Conservation (phyloP, 805 yeast species). For the Cephaloascus albidus region DNA sequence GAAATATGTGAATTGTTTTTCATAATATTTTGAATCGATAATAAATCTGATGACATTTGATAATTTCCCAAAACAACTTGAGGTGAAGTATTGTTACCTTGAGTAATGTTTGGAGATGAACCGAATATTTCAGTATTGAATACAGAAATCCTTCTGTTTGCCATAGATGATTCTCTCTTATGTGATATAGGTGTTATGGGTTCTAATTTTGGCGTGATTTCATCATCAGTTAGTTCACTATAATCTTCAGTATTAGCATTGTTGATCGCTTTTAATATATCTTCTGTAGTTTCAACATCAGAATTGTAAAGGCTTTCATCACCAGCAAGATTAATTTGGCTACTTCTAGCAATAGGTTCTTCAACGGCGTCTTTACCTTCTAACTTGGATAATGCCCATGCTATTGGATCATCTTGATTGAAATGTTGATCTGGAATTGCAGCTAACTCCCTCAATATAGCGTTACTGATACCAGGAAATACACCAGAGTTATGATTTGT, state of each 20-base stretch:
- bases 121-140: constrained; percentile 1
- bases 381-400: constrained; percentile 64
- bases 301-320: constrained; percentile 3
- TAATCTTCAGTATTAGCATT: constrained; percentile 30
- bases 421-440: constrained; percentile 75
- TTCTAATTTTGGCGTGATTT: neutral
- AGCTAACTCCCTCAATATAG: constrained; percentile 50
- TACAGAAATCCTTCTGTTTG: neutral
- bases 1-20: constrained; percentile 59
- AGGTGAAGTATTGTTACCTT: constrained; percentile 12
- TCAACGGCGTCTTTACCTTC: constrained; percentile 47
- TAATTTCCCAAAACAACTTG: constrained; percentile 25
- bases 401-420: constrained; percentile 54
- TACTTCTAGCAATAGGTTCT: constrained; percentile 16
- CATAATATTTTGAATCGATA: constrained; percentile 31
- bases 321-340: constrained; percentile 1
- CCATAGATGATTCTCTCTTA: neutral
- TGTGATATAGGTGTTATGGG: neutral
- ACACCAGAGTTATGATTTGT: constrained; percentile 26
- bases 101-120: constrained; percentile 8
- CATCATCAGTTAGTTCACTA: neutral
- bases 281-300: constrained; percentile 17
- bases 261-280: constrained; percentile 26
- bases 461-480: constrained; percentile 42
- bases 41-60: constrained; percentile 13